phyloP scores from a whole-genome alignment of 2,329 filamentous ascomycete genomes.

The Sphaerulina musiva region DNA sequence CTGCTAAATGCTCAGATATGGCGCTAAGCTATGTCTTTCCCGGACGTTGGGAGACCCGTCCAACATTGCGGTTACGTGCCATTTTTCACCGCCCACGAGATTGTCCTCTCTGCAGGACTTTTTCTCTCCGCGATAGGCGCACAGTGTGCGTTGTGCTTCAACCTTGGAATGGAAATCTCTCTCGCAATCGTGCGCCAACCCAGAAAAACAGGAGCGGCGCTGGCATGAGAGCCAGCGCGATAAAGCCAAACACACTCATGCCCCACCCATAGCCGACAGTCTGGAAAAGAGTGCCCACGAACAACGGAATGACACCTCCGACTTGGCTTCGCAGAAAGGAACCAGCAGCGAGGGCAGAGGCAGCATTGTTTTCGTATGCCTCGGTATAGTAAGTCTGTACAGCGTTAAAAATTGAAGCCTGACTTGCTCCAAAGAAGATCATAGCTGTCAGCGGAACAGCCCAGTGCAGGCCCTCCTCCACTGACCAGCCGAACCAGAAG shows the following conservation, averaged over 20 bases:
- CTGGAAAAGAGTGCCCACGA: constrained; percentile 40
- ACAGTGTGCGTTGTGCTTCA: constrained; percentile 1
- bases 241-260: constrained; percentile 42
- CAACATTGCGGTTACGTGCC: too few species aligned
- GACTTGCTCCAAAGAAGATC: constrained; percentile 46
- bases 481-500: constrained; percentile 41
- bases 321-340: constrained; percentile 42
- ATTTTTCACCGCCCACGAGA: too few species aligned
- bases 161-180: constrained; percentile 35
- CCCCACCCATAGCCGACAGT: constrained; percentile 45
- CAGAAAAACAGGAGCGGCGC: constrained; percentile 45
- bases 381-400: constrained; percentile 52
- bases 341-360: constrained; percentile 44
- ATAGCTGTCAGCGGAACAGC: constrained; percentile 36
- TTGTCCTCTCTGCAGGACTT: not conserved
- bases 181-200: constrained; percentile 42
- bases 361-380: constrained; percentile 45
- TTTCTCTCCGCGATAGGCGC: not conserved
- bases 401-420: constrained; percentile 47
- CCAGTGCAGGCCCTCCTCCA: constrained; percentile 39
- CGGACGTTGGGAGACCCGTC: too few species aligned
- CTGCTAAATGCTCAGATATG: too few species aligned
- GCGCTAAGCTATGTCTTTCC: too few species aligned
- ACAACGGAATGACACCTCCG: constrained; percentile 42
- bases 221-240: constrained; percentile 41